Evolutionary conservation across 2,329 filamentous ascomycete species (phyloP).

Genomic region (Ophiostoma fasciatum): DNA sequence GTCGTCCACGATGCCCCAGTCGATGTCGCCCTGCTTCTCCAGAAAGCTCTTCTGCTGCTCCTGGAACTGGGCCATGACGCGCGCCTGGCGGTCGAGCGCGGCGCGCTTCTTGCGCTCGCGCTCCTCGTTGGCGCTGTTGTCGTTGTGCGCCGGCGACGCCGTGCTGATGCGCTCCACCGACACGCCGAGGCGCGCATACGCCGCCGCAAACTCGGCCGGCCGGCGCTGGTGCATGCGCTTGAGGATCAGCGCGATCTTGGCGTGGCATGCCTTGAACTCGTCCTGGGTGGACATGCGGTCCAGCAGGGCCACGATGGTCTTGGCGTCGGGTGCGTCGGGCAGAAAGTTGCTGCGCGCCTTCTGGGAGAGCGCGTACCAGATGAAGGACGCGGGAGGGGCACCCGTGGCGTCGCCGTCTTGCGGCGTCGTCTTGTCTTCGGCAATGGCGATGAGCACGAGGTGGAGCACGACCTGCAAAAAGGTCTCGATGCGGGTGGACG

Average conservation of each 20-base stretch:
- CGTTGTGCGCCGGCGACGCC: conserved; percentile 58
- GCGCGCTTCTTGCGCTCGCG: conserved; percentile 78
- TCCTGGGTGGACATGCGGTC: conserved; percentile 50
- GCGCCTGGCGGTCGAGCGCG: conserved; percentile 75
- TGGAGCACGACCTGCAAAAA: conserved; percentile 88
- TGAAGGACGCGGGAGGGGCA: conserved; percentile 67
- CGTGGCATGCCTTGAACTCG: conserved; percentile 66
- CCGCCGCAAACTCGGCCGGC: conserved; percentile 55
- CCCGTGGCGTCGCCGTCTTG: conserved; percentile 18
- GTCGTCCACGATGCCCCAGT: conserved; percentile 78
- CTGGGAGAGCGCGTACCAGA: conserved; percentile 53
- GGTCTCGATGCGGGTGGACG: conserved; percentile 70
- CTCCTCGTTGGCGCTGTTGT: conserved; percentile 49
- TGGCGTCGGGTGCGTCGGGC: conserved; percentile 34
- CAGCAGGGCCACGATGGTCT: conserved; percentile 50
- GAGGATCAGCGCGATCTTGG: conserved; percentile 72
- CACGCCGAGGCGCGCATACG: conserved; percentile 48
- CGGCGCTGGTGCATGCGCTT: conserved; percentile 74
- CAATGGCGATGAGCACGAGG: conserved; percentile 67
- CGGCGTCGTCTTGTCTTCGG: conserved; percentile 53
- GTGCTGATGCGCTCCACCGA: conserved; percentile 68
- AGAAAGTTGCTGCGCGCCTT: conserved; percentile 44
- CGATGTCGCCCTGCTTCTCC: conserved; percentile 70
- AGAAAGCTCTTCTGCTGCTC: conserved; percentile 94
- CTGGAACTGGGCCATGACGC: conserved; percentile 96